Percentiles rank a stretch among this genome's conserved stretches.
These are phyloP conservation scores for Tuber borchii DNA, from an alignment of 495 filamentous ascomycete species.

Conservation along the genomic window DNA sequence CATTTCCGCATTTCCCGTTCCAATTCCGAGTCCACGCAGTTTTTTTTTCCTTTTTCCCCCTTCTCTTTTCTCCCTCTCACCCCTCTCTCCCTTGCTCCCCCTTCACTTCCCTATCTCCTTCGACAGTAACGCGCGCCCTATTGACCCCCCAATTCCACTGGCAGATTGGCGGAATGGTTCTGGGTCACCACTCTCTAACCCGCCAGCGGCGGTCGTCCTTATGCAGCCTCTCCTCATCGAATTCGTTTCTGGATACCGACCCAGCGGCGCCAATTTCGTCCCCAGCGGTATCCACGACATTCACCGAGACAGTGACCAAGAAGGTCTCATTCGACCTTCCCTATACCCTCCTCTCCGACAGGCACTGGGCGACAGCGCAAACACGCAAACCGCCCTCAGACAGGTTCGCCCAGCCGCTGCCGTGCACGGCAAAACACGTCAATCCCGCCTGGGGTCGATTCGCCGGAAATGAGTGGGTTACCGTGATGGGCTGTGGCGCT, in stretches of 20 bases:
- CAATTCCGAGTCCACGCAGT: not conserved
- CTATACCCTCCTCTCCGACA: not conserved
- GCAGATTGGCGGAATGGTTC: constrained; percentile 18
- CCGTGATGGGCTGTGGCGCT: constrained; percentile 28
- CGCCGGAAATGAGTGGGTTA: constrained; percentile 34
- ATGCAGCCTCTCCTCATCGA: constrained; percentile 20
- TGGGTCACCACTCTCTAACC: constrained; percentile 22
- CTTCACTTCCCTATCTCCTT: not conserved
- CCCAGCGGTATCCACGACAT: not conserved
- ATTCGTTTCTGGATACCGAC: constrained; percentile 27
- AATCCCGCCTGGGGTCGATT: constrained; percentile 40
- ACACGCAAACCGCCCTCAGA: constrained; percentile 27
- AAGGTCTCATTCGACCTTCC: not conserved
- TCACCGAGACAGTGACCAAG: not conserved
- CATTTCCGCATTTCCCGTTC: not conserved
- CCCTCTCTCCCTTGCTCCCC: not conserved
- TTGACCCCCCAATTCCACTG: not conserved
- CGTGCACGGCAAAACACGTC: constrained; percentile 18
- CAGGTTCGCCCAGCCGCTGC: not conserved
- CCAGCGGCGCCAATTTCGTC: constrained; percentile 21
- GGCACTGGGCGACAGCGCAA: constrained; percentile 18
- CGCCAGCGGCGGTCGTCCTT: constrained; percentile 21
- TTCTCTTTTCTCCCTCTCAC: not conserved
- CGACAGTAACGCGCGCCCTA: not conserved
- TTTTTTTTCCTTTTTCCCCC: not conserved